Conservation (phyloP, 2,329 filamentous ascomycete genomes). For the Fusarium circinatum region DNA sequence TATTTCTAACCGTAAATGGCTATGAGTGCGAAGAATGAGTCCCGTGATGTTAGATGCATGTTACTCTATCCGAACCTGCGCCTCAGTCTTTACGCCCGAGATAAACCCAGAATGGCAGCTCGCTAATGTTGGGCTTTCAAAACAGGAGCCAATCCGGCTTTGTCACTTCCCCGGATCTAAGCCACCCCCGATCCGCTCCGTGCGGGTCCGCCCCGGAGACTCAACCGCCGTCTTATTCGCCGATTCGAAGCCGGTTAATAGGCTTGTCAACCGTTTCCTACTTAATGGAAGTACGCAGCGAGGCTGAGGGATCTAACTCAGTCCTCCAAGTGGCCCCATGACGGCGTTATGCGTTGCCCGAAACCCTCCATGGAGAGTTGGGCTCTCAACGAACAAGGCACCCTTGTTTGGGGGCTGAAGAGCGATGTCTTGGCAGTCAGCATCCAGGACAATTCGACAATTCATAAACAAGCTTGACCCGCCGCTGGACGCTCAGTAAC, state of each 20-base stretch:
- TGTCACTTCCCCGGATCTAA: constrained; percentile 31
- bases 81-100: constrained; percentile 32
- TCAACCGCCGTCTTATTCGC: constrained; percentile 31
- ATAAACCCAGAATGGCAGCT: constrained; percentile 33
- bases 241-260: constrained; percentile 3
- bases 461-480: constrained; percentile 32
- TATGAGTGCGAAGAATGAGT: constrained; percentile 20
- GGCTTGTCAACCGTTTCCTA: constrained; percentile 6
- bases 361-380: not conserved
- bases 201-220: constrained; percentile 17
- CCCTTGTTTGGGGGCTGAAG: constrained; percentile 22
- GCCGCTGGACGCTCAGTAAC: constrained; percentile 10
- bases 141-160: not conserved
- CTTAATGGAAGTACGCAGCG: constrained; percentile 12
- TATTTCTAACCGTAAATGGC: not conserved
- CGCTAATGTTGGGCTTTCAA: not conserved
- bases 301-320: constrained; percentile 9
- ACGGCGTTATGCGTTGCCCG: constrained; percentile 1
- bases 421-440: constrained; percentile 29
- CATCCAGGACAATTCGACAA: constrained; percentile 14
- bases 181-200: constrained; percentile 38
- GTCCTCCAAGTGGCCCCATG: constrained; percentile 1
- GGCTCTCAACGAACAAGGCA: constrained; percentile 15
- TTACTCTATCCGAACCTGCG: constrained; percentile 11
- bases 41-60: constrained; percentile 18